Percentiles rank a stretch among this genome's conserved stretches.
phyloP scores from a whole-genome alignment of 2,329 filamentous ascomycete species.

The Pseudogymnoascus sp. region DNA sequence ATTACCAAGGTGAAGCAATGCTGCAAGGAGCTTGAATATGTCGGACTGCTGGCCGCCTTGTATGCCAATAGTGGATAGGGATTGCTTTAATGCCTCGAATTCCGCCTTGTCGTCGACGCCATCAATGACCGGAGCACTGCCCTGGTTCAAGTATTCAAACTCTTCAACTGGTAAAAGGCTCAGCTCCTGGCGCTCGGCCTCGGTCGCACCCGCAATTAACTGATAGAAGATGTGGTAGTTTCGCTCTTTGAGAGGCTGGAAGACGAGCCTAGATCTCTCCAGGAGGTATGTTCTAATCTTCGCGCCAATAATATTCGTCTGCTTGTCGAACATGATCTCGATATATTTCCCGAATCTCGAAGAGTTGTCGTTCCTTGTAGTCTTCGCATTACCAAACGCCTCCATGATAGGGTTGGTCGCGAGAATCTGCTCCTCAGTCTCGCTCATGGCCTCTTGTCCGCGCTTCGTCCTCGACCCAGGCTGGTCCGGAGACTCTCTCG shows the following conservation, averaged over 20 bases:
- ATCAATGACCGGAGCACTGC: constrained; percentile 81
- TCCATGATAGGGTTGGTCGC: constrained; percentile 99
- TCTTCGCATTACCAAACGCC: constrained; percentile 98
- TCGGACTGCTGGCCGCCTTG: constrained; percentile 62
- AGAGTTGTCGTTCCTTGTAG: constrained; percentile 98
- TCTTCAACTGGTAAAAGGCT: constrained; percentile 75
- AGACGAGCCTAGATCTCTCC: constrained; percentile 90
- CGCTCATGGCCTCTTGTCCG: constrained; percentile 77
- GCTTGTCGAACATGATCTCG: constrained; percentile 96
- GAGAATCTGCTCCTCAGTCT: constrained; percentile 96
- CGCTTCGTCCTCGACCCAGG: constrained; percentile 68
- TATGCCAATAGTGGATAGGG: constrained; percentile 82
- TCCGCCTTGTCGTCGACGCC: constrained; percentile 94
- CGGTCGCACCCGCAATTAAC: constrained; percentile 82
- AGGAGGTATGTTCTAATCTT: constrained; percentile 95
- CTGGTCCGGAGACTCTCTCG: constrained; percentile 86
- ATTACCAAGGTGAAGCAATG: constrained; percentile 88
- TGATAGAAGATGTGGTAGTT: constrained; percentile 99
- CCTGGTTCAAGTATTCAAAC: constrained; percentile 94
- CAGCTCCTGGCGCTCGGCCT: constrained; percentile 72
- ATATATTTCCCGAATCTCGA: constrained; percentile 99
- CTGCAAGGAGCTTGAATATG: constrained; percentile 85
- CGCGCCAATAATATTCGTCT: constrained; percentile 93
- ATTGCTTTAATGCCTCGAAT: constrained; percentile 80
- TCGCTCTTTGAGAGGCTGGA: constrained; percentile 92